Evolutionary conservation across 1,139 yeast genomes (phyloP).

Genomic region (Chernovozyma aurita): DNA sequence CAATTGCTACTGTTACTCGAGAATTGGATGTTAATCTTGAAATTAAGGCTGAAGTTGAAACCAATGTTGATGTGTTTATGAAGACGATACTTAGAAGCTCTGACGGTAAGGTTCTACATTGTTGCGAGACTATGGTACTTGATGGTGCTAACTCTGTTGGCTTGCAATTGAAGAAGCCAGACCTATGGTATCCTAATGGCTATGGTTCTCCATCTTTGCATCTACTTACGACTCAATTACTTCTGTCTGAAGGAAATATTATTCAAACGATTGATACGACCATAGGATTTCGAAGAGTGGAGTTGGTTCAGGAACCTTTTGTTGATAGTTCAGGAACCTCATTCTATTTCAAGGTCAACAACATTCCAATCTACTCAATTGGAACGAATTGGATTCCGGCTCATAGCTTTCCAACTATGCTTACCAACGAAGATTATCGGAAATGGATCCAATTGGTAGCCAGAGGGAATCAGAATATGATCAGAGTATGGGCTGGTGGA

Average conservation of each 20-base stretch:
- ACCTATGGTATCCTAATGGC: constrained; percentile 40
- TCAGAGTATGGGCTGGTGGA: constrained; percentile 51
- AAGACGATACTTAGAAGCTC: neutral
- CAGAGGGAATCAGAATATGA: constrained; percentile 40
- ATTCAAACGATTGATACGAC: constrained; percentile 9
- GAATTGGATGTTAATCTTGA: constrained; percentile 1
- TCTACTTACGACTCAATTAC: constrained; percentile 11
- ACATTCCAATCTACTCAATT: constrained; percentile 28
- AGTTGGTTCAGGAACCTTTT: constrained; percentile 33
- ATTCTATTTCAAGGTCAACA: constrained; percentile 40
- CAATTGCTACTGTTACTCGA: constrained; percentile 4
- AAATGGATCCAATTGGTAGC: constrained; percentile 28
- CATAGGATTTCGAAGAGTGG: constrained; percentile 35
- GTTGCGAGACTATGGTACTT: neutral
- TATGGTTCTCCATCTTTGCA: constrained; percentile 35
- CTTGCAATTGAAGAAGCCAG: constrained; percentile 14
- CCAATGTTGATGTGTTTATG: neutral
- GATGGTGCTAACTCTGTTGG: neutral
- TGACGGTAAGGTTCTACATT: neutral
- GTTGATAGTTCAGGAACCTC: constrained; percentile 26
- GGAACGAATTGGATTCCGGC: constrained; percentile 51
- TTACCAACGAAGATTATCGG: constrained; percentile 27
- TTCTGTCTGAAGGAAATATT: constrained; percentile 6
- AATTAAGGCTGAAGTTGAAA: neutral
- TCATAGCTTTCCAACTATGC: constrained; percentile 31